Evolutionary conservation across 2,329 filamentous ascomycete species (phyloP), one percentile per base, ranked within the genome.

Genomic region (Calycina marina): DNA sequence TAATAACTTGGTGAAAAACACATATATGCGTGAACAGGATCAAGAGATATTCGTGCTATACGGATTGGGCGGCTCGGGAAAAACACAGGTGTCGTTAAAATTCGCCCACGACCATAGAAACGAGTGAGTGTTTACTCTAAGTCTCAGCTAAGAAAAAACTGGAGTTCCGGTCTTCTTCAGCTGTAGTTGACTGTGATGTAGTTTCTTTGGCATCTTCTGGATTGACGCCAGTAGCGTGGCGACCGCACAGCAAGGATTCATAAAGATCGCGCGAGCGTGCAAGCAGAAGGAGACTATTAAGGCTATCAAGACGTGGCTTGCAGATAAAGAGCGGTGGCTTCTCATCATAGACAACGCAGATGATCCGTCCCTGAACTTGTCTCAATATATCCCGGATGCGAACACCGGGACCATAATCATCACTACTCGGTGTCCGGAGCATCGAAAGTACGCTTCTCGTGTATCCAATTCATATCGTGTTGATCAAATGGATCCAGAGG

Each of bases 41-140:
- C n/a, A n/a, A n/a, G n/a, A n/a, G n/a, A 82, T 44, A 76, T 73
- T 34, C 69, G 83, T 31, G 75, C 79, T 60, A 81, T 75, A 28
- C 78, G 72, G 57, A 55, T 68, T 40, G 11, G 30, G 30, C 6
- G 30, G 30, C 5, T 32, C 20, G 4, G 30, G 30, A 8, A 32
- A 32, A 12, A 32, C 30, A 5, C 8, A 32, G 14, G 13, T 32
- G 3, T 32, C 20, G n/a, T 25, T 6, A 10, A 32, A 32, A 17
- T 26, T 32, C 15, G 18, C 22, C 5, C 13, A 32, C 6, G 12
- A 25, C 4, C 11, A 32, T 25, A 3, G 30, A 5, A n/a, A 31
- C 5, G 24, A 22, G 29, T 31, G 14, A 14, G 25, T 6, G 13
- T 9, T 13, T 10, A 27, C 13, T 6, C 14, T 6, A 6, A 27